Evolutionary conservation across 2,329 filamentous ascomycete genomes (phyloP), one percentile per base, ranked within the genome.

Genomic region (Fusarium sp.): DNA sequence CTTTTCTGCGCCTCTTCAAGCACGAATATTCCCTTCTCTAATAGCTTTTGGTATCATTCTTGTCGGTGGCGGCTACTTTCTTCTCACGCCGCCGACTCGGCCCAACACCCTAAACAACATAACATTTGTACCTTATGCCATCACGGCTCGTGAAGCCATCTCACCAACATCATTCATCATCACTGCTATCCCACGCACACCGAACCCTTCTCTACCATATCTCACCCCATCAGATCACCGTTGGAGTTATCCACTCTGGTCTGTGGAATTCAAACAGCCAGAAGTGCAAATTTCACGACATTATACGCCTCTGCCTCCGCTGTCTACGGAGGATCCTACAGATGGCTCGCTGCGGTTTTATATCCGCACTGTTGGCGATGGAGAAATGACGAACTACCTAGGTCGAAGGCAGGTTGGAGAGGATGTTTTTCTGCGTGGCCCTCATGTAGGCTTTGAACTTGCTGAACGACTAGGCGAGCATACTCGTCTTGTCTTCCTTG

Each of bases 241-340:
- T 70, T 81, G 82, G 81, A 73, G 71, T 14, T 71, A 88, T 60
- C 92, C 92, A 7, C 86, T 97, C 44, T 97, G 94, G 92, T 94
- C 92, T 69, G 91, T 98, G 37, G 92, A 98, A 83, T 90, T 97
- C 78, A 97, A 97, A 83, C 96, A 98, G 82, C 96, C 96, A 4
- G 91, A 97, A 79, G 83, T 98, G 62, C 95, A 98, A 81, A 97
- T 99, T 74, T 93, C 93, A 45, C 85, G 96, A 68, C 91, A 94
- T 63, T 99, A 99, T 81, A 98, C 96, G 7, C 94, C 95, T 1
- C 84, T 99, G 1, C 95, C 94, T 0, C 87, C 89, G 0, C 30
- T 73, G 0, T 56, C 67, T 1, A 73, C 55, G 7, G 74, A 78
- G 17, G 76, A 80, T 5, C 75, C 73, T 3, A 74, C 79, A n/a